Evolutionary conservation across 78 protist species (phyloP), one percentile per base, ranked within the genome.

Genomic region (Dictyostelium brefeldianum): DNA sequence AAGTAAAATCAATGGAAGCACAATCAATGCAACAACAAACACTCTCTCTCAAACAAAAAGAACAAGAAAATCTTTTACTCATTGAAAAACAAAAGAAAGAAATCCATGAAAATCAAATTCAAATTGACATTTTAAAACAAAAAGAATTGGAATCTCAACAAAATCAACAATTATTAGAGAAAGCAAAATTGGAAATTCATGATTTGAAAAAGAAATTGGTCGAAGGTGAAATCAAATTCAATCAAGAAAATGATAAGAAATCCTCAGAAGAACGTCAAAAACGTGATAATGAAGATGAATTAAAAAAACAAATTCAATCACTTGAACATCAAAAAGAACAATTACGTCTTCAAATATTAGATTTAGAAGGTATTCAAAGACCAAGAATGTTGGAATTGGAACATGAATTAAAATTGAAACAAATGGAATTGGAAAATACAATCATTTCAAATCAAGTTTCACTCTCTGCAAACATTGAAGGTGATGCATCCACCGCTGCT

Each of bases 321-420:
- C 50, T 84, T 29, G 92, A 84, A 27, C 43, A 31, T 15, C 91
- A 83, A 73, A 83, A 83, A 46, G 77, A 69, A 15, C 1, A 43
- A 2, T 77, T 71, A 53, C 25, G 53, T 7, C 14, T 41, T 9
- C 92, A 75, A 54, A 50, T 57, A 7, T 8, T 59, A 14, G 92
- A 84, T 17, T 51, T 84, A 43, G 92, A 84, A 17, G 53, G 14
- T n/a, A 65, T 84, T 47, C 78, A 75, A 59, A 77, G 31, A 25
- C 59, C 74, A 47, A 54, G 67, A 31, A 54, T 54, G 17, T 57
- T 36, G 5, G 22, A 75, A 46, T 59, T 84, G 64, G 73, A 75
- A 27, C 25, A 20, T 3, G 77, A 74, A 20, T 51, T 82, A 15
- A n/a, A 48, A 50, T 5, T 27, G 7, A 84, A 71, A 65, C 51